phyloP scores from a whole-genome alignment of 345 rosid species.

The Citrus reticulata region DNA sequence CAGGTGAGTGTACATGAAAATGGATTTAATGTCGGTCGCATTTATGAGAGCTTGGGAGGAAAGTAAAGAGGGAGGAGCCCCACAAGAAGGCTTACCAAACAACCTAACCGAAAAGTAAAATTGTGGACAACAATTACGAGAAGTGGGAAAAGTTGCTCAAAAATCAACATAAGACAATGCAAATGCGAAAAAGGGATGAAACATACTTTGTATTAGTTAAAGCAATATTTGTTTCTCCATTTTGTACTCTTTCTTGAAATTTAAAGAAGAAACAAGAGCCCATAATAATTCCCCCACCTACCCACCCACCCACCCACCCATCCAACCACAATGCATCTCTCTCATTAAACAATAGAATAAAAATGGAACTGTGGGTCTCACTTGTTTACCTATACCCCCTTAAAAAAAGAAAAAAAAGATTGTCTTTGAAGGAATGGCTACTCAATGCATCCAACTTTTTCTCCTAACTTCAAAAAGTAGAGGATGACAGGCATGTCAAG shows the following conservation, averaged over 20 bases:
- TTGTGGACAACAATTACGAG: neutral
- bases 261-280: neutral
- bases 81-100: neutral
- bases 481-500: slow-evolving; percentile 14
- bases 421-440: slow-evolving; percentile 14
- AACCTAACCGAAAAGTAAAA: neutral
- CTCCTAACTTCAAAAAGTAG: slow-evolving; percentile 11
- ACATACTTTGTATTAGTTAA: neutral
- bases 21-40: neutral
- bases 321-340: neutral
- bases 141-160: neutral
- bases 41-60: neutral
- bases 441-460: slow-evolving; percentile 9
- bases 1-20: too few relatives aligned
- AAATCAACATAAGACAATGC: neutral
- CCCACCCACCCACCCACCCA: neutral
- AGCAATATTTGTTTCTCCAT: neutral
- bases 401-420: slow-evolving; percentile 19
- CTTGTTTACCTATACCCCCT: slow-evolving; percentile 15
- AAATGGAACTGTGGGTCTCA: slow-evolving; percentile 2
- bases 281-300: neutral
- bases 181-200: neutral
- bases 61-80: neutral
- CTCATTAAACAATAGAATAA: neutral
- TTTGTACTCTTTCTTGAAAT: slow-evolving; percentile 8